A percentile compares a stretch with the other conserved stretches of the same genome.
phyloP scores from a whole-genome alignment of 257 asterid genomes.

The Dorcoceras hygrometricum region DNA sequence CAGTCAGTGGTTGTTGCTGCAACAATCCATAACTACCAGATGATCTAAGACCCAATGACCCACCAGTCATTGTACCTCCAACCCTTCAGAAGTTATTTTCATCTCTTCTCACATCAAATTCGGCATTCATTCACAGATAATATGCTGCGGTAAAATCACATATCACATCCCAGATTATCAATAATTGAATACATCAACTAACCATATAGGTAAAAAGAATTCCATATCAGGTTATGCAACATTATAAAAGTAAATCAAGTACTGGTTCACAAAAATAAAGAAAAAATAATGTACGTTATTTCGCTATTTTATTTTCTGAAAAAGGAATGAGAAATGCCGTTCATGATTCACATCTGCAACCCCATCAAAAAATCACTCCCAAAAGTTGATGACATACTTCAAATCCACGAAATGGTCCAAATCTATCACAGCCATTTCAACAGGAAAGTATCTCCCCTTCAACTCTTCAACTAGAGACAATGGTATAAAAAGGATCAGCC shows the following conservation, averaged over 20 bases:
- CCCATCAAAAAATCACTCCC: slow-evolving; percentile 30
- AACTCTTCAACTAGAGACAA: slow-evolving; percentile 23
- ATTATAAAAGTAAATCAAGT: background rate
- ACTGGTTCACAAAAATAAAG: background rate
- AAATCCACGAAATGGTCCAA: slow-evolving; percentile 22
- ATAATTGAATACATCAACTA: slow-evolving; percentile 10
- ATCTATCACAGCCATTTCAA: slow-evolving; percentile 25
- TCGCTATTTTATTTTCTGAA: slow-evolving; percentile 15
- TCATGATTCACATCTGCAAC: slow-evolving; percentile 20
- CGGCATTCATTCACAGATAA: slow-evolving; percentile 50
- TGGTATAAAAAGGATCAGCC: slow-evolving; percentile 22
- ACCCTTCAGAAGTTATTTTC: slow-evolving; percentile 51
- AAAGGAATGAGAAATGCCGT: slow-evolving; percentile 15
- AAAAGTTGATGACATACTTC: slow-evolving; percentile 23
- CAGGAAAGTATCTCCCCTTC: slow-evolving; percentile 22
- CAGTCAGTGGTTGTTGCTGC: slow-evolving; percentile 70
- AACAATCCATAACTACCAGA: slow-evolving; percentile 75
- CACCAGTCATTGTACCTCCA: slow-evolving; percentile 85
- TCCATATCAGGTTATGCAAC: background rate
- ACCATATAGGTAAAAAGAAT: background rate
- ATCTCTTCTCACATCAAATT: slow-evolving; percentile 56
- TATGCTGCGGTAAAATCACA: slow-evolving; percentile 22
- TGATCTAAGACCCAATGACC: slow-evolving; percentile 71
- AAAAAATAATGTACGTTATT: background rate
- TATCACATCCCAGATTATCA: slow-evolving; percentile 27